These are phyloP conservation scores for Neurospora sp. DNA, from an alignment of 495 filamentous ascomycete genomes.

Conservation along the genomic window DNA sequence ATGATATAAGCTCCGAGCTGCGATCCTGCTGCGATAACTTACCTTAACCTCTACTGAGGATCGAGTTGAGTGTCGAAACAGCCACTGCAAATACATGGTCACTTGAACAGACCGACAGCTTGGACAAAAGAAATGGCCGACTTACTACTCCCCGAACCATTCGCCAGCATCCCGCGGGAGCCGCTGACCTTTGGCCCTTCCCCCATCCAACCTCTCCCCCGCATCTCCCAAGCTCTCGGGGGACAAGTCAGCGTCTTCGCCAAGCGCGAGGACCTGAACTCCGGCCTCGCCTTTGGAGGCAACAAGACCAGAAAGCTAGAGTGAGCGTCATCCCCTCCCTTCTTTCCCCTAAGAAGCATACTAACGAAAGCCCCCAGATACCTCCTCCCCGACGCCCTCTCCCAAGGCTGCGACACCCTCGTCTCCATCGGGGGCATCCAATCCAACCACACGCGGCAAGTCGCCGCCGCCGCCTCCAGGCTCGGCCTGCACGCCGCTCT, in stretches of 20 bases:
- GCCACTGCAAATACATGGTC: too few relatives aligned
- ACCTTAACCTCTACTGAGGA: too few relatives aligned
- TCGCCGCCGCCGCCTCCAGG: constrained; percentile 46
- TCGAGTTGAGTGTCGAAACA: too few relatives aligned
- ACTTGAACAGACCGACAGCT: too few relatives aligned
- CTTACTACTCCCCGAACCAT: constrained; percentile 43
- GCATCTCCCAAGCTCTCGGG: constrained; percentile 46
- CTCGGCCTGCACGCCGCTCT: constrained; percentile 43
- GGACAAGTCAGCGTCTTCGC: constrained; percentile 46
- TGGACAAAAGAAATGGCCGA: constrained; percentile 9
- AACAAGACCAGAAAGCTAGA: constrained; percentile 61
- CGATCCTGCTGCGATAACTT: not conserved
- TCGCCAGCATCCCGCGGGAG: constrained; percentile 45
- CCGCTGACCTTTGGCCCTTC: constrained; percentile 47
- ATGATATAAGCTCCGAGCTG: not conserved
- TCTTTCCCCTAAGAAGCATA: not conserved
- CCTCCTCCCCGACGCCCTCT: constrained; percentile 46
- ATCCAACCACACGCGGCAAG: constrained; percentile 55
- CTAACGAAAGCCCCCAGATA: constrained; percentile 24
- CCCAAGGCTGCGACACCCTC: constrained; percentile 42
- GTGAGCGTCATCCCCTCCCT: constrained; percentile 20
- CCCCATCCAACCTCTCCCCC: constrained; percentile 49
- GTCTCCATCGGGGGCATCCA: constrained; percentile 56
- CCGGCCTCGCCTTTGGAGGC: constrained; percentile 50
- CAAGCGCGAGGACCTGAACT: constrained; percentile 56